Base-by-base conservation (phyloP, 805 yeast species). In the Kodamaea neixiangensis region DNA sequence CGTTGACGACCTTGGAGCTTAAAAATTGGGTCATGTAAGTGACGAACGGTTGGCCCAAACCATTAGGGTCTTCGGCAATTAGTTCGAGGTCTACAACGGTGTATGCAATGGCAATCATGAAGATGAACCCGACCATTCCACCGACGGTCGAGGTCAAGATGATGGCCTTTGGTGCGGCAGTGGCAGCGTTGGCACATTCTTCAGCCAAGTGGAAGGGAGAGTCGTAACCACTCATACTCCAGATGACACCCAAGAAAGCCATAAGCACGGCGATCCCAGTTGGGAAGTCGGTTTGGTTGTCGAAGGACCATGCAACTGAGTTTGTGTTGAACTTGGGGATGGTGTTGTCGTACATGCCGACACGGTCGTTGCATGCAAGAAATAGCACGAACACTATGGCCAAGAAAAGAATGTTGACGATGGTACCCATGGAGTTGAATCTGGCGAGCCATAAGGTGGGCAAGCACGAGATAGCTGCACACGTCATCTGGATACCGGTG, bases 221-320 rank as follows among this genome's bases (percentile, higher is more conserved):
- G 62, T 86, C 90, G 61, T 83, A 86, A 19, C 89, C 90, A 42
- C 86, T 78, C 89, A 86, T 84, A 35, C 86, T 81, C 86, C 86
- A 82, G 51, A 81, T 79, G 34, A 78, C 84, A n/a, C 86, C 83
- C 60, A 81, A 63, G 65, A 82, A 82, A 4, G 82, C 72, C 75
- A 81, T 73, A 50, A 84, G 64, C 59, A 81, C 71, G 21, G 85
- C 77, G 46, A 83, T 71, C 49, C 88, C 88, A 46, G 73, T 72
- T n/a, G 86, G 85, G 75, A 79, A 84, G 15, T 81, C 86, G 7
- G 88, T 81, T 54, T 73, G 77, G 64, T 83, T 83, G 41, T 72
- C 63, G 49, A 81, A 72, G 7, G 71, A 67, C 87, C 87, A 83
- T 1, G 85, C 86, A 13, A 58, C 57, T 4, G 70, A 51, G 58